Conservation (phyloP, 2,329 filamentous ascomycete genomes). For the Pseudovirgaria hyperparasitica region DNA sequence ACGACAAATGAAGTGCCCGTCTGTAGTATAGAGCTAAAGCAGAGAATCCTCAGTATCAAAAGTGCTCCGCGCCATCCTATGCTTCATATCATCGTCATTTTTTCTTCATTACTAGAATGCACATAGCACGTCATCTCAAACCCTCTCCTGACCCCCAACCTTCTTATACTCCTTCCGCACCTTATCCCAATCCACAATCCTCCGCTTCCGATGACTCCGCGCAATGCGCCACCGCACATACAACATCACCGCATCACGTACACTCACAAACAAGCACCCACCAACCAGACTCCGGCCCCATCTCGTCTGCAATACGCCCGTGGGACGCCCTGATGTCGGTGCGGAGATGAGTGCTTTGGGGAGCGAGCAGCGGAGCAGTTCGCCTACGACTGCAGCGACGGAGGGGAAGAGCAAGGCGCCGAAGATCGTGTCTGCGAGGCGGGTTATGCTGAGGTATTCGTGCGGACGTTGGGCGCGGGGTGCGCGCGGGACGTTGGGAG, state of each 20-base stretch:
- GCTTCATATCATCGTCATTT: no score
- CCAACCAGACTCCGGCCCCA: slow-evolving; percentile 87
- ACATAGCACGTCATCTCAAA: no score
- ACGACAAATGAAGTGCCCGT: no score
- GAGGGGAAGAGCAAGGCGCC: slow-evolving; percentile 69
- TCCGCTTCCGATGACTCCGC: slow-evolving; percentile 32
- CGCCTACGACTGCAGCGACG: slow-evolving; percentile 67
- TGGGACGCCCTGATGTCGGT: slow-evolving; percentile 30
- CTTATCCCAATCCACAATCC: slow-evolving; percentile 29
- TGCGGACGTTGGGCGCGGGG: slow-evolving; percentile 33
- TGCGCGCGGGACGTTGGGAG: slow-evolving; percentile 15
- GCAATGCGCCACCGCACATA: slow-evolving; percentile 44
- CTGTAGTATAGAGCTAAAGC: no score
- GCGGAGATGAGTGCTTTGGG: slow-evolving; percentile 52
- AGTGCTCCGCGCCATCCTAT: no score
- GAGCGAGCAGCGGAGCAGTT: slow-evolving; percentile 54
- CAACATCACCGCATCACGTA: slow-evolving; percentile 56
- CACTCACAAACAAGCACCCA: slow-evolving; percentile 74
- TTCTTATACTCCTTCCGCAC: slow-evolving; percentile 5
- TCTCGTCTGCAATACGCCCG: slow-evolving; percentile 63
- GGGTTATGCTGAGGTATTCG: slow-evolving; percentile 39
- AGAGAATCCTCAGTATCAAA: no score
- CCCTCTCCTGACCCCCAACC: slow-evolving; percentile 1
- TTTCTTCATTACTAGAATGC: no score
- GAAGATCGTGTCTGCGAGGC: slow-evolving; percentile 47